Base-by-base conservation (phyloP, 768 basidiomycete genomes). In the Rhizopogon vesiculosus region DNA sequence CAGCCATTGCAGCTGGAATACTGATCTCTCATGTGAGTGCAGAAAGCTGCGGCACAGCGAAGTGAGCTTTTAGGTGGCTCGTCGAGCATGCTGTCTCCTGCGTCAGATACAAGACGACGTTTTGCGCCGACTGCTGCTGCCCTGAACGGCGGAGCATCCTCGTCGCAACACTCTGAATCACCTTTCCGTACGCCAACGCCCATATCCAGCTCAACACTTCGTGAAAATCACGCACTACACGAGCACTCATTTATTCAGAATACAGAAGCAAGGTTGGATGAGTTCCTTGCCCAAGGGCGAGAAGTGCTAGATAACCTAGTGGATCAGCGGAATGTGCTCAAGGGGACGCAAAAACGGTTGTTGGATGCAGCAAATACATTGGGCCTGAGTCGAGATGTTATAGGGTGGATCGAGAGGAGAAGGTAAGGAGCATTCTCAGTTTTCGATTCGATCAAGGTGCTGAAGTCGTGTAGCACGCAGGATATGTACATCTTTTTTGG, bases 361-460 rank as follows among this genome's bases (percentile, higher is more conserved):
- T 72, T 97, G 55, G 88, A 91, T 66, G 88, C 93, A 42, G 97
- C 95, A 45, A 98, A 97, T 70, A 97, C 93, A 25, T 72, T 99
- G 56, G 97, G 97, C 0, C 73, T 98, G 66, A 94, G 94, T 69
- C 80, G 94, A 57, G 83, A 96, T 66, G 95, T 96, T 35, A 98
- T 99, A 69, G 87, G 91, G 7, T 99, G 95, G 93, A 95, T 99
- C 61, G 97, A 99, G 67, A 82, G 86, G 59, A 78, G 97, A 70
- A 97, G 92, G 94, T 93, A 59, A 58, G 58, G 8, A 56, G 29
- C 16, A 42, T 51, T 39, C 44, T 50, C 15, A 22, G 40, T 2
- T 31, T 41, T 43, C 7, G 28, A 45, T 22, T 43, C 7, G 28
- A 45, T 22, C 22, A 48, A 5, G 18, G 38, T 64, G 39, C 68